These are phyloP conservation scores for Beauveria asiatica DNA, from an alignment of 2,329 filamentous ascomycete species.

Conservation along the genomic window DNA sequence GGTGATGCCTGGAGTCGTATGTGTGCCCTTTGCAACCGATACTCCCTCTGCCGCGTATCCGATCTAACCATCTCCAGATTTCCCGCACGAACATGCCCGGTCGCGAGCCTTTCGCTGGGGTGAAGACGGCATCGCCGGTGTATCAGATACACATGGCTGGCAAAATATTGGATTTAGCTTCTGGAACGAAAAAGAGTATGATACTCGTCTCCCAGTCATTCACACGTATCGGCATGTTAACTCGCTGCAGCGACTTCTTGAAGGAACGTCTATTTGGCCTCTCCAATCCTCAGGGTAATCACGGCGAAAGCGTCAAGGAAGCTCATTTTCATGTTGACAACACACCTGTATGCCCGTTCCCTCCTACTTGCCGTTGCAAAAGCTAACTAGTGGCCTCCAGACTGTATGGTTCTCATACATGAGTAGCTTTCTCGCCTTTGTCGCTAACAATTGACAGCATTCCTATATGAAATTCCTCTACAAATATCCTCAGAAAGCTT, in stretches of 20 bases:
- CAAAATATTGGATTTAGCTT: slow-evolving; percentile 95
- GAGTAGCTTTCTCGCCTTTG: slow-evolving; percentile 11
- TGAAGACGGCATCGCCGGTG: slow-evolving; percentile 92
- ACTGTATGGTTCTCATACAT: slow-evolving; percentile 30
- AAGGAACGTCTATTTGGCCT: slow-evolving; percentile 93
- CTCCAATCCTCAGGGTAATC: slow-evolving; percentile 93
- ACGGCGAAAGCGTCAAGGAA: slow-evolving; percentile 95
- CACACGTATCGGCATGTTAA: slow-evolving; percentile 27
- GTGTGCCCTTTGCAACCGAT: slow-evolving; percentile 26
- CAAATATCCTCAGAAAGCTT: slow-evolving; percentile 88
- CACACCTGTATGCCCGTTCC: slow-evolving; percentile 51
- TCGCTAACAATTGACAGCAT: slow-evolving; percentile 47
- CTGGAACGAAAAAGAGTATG: slow-evolving; percentile 93
- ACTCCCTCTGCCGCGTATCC: background rate
- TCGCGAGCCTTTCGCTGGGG: slow-evolving; percentile 90
- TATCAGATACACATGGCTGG: slow-evolving; percentile 80
- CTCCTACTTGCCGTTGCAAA: slow-evolving; percentile 10
- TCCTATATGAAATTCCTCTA: slow-evolving; percentile 99
- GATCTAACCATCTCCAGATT: slow-evolving; percentile 49
- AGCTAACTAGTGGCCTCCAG: slow-evolving; percentile 24
- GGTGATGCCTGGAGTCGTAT: slow-evolving; percentile 94
- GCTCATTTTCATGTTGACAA: slow-evolving; percentile 96
- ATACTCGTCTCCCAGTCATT: slow-evolving; percentile 12
- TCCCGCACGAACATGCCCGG: slow-evolving; percentile 85
- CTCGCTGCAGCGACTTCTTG: slow-evolving; percentile 62